These are phyloP conservation scores for Dioscorea dumetorum DNA, from an alignment of 106 monocot genomes.

Conservation along the genomic window DNA sequence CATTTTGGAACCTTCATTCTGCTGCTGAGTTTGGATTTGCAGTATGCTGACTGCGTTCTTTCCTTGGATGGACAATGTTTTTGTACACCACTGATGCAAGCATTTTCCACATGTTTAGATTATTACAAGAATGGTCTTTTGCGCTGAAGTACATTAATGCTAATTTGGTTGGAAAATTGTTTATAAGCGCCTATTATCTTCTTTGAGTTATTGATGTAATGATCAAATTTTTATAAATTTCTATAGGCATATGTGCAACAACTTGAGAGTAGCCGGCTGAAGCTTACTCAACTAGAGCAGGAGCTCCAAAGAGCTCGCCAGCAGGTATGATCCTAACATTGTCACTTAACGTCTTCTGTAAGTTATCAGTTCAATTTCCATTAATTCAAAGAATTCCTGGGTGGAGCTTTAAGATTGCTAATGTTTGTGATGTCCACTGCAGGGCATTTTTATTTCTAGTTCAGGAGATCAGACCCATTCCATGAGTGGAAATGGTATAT, in stretches of 20 bases:
- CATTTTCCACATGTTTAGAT: not conserved
- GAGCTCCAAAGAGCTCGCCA: conserved; percentile 88
- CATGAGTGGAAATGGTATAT: conserved; percentile 69
- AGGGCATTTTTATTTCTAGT: conserved; percentile 88
- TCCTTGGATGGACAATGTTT: too few relatives aligned
- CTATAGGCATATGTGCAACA: conserved; percentile 83
- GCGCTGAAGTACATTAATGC: too few relatives aligned
- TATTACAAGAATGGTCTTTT: too few relatives aligned
- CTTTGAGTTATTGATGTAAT: not conserved
- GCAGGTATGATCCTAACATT: conserved; percentile 33
- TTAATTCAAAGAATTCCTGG: too few relatives aligned
- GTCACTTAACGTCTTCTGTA: too few relatives aligned
- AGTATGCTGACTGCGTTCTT: too few relatives aligned
- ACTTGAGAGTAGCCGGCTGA: conserved; percentile 79
- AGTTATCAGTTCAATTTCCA: too few relatives aligned
- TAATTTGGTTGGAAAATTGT: not conserved
- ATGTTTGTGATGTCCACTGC: not conserved
- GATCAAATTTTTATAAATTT: not conserved
- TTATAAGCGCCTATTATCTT: not conserved
- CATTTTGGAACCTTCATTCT: too few relatives aligned
- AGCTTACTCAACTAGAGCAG: conserved; percentile 86
- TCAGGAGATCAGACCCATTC: conserved; percentile 82
- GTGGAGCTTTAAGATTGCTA: too few relatives aligned
- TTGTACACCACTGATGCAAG: too few relatives aligned
- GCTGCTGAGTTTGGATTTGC: too few relatives aligned